A percentile compares a stretch with the other conserved stretches of the same genome.
Conservation (phyloP, 2,329 filamentous ascomycete species). For the Xylaria multiplex region DNA sequence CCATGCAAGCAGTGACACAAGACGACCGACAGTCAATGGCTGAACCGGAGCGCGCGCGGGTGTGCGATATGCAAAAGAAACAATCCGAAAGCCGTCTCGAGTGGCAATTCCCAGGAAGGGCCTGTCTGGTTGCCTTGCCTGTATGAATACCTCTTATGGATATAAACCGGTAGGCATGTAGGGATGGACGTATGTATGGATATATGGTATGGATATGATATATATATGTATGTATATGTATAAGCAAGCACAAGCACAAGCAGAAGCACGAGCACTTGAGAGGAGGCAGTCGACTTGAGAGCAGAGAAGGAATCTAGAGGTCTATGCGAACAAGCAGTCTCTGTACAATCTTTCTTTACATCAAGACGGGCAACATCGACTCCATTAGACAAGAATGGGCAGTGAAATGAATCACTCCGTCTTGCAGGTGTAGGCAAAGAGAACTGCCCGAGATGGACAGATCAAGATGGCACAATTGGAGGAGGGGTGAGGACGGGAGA, state of each 20-base stretch:
- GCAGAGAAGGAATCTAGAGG: slow-evolving; percentile 1
- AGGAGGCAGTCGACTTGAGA: slow-evolving; percentile 8
- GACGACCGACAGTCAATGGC: slow-evolving; percentile 15
- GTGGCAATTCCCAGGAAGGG: not conserved
- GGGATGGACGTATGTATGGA: too few species aligned
- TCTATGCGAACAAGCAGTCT: slow-evolving; percentile 17
- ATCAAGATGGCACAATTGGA: slow-evolving; percentile 21
- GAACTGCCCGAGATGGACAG: slow-evolving; percentile 10
- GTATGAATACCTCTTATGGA: not conserved
- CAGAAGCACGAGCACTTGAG: too few species aligned
- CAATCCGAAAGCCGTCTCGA: slow-evolving; percentile 6
- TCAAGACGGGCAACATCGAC: slow-evolving; percentile 10
- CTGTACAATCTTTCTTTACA: slow-evolving; percentile 9
- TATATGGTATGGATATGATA: too few species aligned
- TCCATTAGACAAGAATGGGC: not conserved
- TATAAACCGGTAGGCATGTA: too few species aligned
- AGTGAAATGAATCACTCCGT: slow-evolving; percentile 3
- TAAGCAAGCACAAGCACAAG: too few species aligned
- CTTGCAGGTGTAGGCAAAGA: not conserved
- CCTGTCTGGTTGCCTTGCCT: too few species aligned
- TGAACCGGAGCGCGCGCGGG: slow-evolving; percentile 15
- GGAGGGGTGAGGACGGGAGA: slow-evolving; percentile 28
- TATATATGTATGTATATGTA: too few species aligned
- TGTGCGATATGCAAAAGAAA: slow-evolving; percentile 3
- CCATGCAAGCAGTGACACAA: slow-evolving; percentile 2